These are phyloP conservation scores for Takashimella tepidaria DNA, from an alignment of 1,284 basidiomycete species.

Conservation along the genomic window DNA sequence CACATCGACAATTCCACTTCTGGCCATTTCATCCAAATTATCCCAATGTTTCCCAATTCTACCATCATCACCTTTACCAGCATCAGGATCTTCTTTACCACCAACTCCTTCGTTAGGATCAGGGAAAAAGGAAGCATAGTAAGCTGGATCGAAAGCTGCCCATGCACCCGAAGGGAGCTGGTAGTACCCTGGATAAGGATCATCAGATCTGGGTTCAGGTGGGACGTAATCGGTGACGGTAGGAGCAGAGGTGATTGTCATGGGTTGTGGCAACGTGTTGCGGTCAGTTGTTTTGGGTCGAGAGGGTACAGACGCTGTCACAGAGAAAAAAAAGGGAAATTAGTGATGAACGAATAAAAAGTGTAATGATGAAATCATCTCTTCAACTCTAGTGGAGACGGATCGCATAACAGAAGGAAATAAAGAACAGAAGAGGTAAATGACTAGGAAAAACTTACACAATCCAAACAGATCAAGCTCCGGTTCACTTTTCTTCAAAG, in stretches of 20 bases:
- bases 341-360: too few relatives aligned
- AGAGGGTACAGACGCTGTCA: conserved; percentile 12
- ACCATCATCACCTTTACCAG: conserved; percentile 18
- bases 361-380: too few relatives aligned
- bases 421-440: neutral
- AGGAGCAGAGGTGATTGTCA: conserved; percentile 39
- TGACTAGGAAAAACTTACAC: conserved; percentile 23
- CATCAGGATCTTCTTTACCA: neutral
- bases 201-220: conserved; percentile 66
- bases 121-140: conserved; percentile 61
- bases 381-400: too few relatives aligned
- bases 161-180: conserved; percentile 72
- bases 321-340: conserved; percentile 5
- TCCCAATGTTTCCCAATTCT: conserved; percentile 41
- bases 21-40: conserved; percentile 27
- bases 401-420: too few relatives aligned
- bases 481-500: conserved; percentile 17
- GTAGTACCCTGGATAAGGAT: conserved; percentile 85
- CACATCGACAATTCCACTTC: conserved; percentile 28
- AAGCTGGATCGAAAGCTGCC: conserved; percentile 69
- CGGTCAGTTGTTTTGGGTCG: conserved; percentile 3
- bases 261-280: conserved; percentile 20
- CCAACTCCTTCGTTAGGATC: too few relatives aligned
- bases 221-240: conserved; percentile 58
- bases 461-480: conserved; percentile 45